phyloP scores from a whole-genome alignment of 805 yeast species.

The Zygosaccharomyces gambellarensis region DNA sequence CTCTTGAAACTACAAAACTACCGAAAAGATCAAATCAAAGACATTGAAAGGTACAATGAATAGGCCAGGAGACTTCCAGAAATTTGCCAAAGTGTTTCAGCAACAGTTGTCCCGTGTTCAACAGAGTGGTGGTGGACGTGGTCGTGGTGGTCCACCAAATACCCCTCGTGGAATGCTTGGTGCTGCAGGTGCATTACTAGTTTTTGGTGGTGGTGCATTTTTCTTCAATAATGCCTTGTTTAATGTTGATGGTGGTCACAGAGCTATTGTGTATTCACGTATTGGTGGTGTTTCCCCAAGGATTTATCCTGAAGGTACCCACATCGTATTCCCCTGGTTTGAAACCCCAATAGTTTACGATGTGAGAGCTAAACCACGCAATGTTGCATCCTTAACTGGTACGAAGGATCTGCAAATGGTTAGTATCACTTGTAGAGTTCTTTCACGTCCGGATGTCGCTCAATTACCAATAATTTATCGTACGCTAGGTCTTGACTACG shows the following conservation, averaged over 20 bases:
- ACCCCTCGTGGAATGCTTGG: conserved; percentile 52
- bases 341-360: conserved; percentile 91
- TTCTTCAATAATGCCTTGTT: conserved; percentile 55
- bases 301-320: conserved; percentile 92
- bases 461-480: conserved; percentile 83
- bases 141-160: conserved; percentile 28
- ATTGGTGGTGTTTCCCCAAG: conserved; percentile 75
- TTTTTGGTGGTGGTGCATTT: conserved; percentile 55
- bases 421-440: conserved; percentile 95
- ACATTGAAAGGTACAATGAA: conserved; percentile 17
- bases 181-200: conserved; percentile 57
- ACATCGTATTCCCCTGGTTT: conserved; percentile 87
- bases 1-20: background rate
- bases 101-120: conserved; percentile 42
- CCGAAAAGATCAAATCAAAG: background rate
- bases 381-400: conserved; percentile 92
- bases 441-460: conserved; percentile 77
- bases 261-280: conserved; percentile 92
- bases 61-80: conserved; percentile 44
- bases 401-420: conserved; percentile 99
- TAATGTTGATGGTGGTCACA: conserved; percentile 97
- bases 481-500: conserved; percentile 91
- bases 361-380: conserved; percentile 95
- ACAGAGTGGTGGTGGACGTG: conserved; percentile 33
- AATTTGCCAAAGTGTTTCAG: conserved; percentile 48